A percentile compares a stretch with the other conserved stretches of the same genome.
Evolutionary conservation across 176 grass and related monocot species (phyloP).

Genomic region (Zoysia japonica): DNA sequence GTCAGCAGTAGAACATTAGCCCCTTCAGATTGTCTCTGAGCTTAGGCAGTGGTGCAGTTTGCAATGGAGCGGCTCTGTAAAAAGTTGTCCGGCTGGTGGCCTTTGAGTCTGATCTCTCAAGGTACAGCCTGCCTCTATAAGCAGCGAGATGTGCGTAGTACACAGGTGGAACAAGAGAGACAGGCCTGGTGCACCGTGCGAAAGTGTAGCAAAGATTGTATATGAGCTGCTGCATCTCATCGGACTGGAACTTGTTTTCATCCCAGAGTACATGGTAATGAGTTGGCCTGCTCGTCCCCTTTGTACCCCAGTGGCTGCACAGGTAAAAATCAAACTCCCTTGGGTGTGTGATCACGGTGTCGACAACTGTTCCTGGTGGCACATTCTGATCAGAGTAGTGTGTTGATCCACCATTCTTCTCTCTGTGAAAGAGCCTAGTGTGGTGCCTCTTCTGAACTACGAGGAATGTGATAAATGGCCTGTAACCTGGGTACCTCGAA

Average conservation of each 20-base stretch:
- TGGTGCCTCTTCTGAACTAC: constrained; percentile 97
- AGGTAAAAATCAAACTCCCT: constrained; percentile 92
- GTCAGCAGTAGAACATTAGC: constrained; percentile 97
- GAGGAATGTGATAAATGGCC: constrained; percentile 68
- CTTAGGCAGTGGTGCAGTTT: constrained; percentile 76
- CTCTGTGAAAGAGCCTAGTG: constrained; percentile 74
- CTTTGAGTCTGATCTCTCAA: constrained; percentile 67
- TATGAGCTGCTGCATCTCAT: constrained; percentile 88
- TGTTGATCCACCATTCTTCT: constrained; percentile 38
- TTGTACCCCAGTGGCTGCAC: constrained; percentile 91
- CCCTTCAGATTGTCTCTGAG: constrained; percentile 80
- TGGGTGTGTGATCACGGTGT: constrained; percentile 90
- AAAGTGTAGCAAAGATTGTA: constrained; percentile 92
- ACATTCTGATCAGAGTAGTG: constrained; percentile 72
- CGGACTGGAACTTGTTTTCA: constrained; percentile 74
- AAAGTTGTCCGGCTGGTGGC: constrained; percentile 42
- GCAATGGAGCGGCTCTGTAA: constrained; percentile 54
- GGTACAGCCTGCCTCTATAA: constrained; percentile 86
- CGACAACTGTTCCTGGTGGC: constrained; percentile 88
- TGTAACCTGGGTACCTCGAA: constrained; percentile 57
- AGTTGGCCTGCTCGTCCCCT: constrained; percentile 84
- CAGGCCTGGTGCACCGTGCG: constrained; percentile 79
- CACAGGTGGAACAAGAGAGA: constrained; percentile 81
- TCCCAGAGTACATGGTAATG: constrained; percentile 91
- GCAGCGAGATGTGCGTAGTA: constrained; percentile 93